Base-by-base conservation (phyloP, 108 stramenopile genomes). In the Fragilaria crotonensis region DNA sequence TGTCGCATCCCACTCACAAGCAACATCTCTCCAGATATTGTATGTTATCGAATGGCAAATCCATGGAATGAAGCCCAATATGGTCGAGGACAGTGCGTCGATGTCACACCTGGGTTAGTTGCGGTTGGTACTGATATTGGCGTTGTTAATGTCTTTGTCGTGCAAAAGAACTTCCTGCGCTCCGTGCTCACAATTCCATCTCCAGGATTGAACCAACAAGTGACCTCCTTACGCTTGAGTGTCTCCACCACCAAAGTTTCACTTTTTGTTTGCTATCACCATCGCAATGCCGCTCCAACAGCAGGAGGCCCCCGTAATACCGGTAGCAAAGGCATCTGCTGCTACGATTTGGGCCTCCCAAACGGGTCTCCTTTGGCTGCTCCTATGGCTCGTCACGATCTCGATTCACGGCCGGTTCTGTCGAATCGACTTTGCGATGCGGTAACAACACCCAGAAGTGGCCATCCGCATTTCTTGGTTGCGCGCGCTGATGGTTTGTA, bases 121-220 rank as follows among this genome's bases (percentile, higher is more conserved):
- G 81, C 81, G 33, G 79, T 93, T 33, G 90, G 90, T 21, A 93
- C 90, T n/a, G 72, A 78, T 63, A 63, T 30, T 5, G 90, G 90
- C 22, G 55, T 61, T 2, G 75, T 93, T 2, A 71, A 83, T 47
- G 14, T 41, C 36, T 41, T 41, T 41, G 36, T 14, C 7, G 11
- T 41, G 14, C 7, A 41, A 41, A 41, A 41, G 36, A 14, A 14
- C 7, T 41, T 41, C 14, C 36, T 41, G 7, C 7, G 36, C 7
- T 41, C 36, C 36, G 11, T 41, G 14, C 36, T 41, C 36, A 77
- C 81, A 29, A 80, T 89, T 61, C 90, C 87, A 17, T 62, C 90
- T 4, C 90, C 90, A 22, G 69, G 67, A 20, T 66, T 73, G 49
- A 41, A 41, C 14, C 36, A 50, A n/a, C 21, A 50, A 50, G 18